A percentile compares a stretch with the other conserved stretches of the same genome.
These are phyloP conservation scores for Gossypium laxum DNA, from an alignment of 441 rosid genomes.

Conservation along the genomic window DNA sequence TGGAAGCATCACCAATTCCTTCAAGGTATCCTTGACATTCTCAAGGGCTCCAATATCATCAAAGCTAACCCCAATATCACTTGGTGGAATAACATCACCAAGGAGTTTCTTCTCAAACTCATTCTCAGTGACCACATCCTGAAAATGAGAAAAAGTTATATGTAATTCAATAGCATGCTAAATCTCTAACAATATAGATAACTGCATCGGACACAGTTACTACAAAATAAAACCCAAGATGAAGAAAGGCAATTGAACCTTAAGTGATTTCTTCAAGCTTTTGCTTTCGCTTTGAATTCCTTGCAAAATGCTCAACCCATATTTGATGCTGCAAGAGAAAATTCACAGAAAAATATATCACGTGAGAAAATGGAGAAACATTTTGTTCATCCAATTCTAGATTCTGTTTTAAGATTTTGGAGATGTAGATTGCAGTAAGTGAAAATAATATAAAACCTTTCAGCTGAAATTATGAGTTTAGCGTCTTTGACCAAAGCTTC, in stretches of 20 bases:
- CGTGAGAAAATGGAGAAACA: slow-evolving; percentile 2
- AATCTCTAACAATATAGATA: neutral
- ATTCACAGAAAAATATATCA: neutral
- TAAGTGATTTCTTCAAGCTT: slow-evolving; percentile 77
- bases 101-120: slow-evolving; percentile 96
- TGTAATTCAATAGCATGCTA: neutral
- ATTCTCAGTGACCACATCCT: slow-evolving; percentile 97
- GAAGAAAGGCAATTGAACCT: slow-evolving; percentile 40
- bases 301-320: slow-evolving; percentile 67
- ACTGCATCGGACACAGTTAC: neutral
- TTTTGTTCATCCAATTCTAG: neutral
- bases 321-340: slow-evolving; percentile 49
- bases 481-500: slow-evolving; percentile 48
- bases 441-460: slow-evolving; percentile 43
- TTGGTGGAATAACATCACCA: slow-evolving; percentile 90
- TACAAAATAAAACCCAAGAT: neutral
- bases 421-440: neutral
- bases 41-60: slow-evolving; percentile 95
- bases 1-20: slow-evolving; percentile 99
- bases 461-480: slow-evolving; percentile 59
- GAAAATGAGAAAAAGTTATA: slow-evolving; percentile 10
- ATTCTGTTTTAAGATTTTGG: neutral
- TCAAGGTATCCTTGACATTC: slow-evolving; percentile 90
- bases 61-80: slow-evolving; percentile 88
- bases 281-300: slow-evolving; percentile 75